phyloP scores from a whole-genome alignment of 257 asterid species.

The Mitragyna speciosa region DNA sequence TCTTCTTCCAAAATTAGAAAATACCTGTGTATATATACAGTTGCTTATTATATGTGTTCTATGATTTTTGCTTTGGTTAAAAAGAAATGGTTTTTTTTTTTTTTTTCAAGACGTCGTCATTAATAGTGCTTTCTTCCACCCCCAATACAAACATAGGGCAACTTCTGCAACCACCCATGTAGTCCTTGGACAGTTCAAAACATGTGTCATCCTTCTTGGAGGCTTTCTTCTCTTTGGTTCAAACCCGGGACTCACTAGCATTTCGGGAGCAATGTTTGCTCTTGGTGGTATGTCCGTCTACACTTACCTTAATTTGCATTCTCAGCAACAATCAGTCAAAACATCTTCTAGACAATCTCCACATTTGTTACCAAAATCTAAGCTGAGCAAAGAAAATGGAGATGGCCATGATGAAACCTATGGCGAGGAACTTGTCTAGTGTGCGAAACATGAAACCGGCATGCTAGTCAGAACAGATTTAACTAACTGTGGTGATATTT shows the following conservation, averaged over 20 bases:
- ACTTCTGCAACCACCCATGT: constrained; percentile 97
- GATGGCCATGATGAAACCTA: constrained; percentile 43
- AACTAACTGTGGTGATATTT: not conserved
- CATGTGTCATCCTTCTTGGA: constrained; percentile 87
- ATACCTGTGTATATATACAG: not conserved
- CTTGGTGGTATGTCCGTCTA: constrained; percentile 80
- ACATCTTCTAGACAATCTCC: constrained; percentile 45
- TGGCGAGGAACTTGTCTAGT: constrained; percentile 58
- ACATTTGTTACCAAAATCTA: constrained; percentile 68
- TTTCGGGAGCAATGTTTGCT: constrained; percentile 76
- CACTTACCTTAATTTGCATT: constrained; percentile 79
- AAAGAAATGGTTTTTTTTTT: no score
- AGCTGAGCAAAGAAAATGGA: constrained; percentile 69
- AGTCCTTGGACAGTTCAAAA: constrained; percentile 97
- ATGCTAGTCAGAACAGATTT: not conserved
- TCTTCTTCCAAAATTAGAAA: not conserved
- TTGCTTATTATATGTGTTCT: not conserved
- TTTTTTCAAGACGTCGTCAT: not conserved
- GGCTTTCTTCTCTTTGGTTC: constrained; percentile 85
- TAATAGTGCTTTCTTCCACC: constrained; percentile 1
- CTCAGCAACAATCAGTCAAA: constrained; percentile 51
- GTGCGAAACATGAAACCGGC: not conserved
- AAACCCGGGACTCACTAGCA: constrained; percentile 82
- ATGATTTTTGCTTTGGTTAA: not conserved
- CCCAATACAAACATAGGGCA: constrained; percentile 44